Conservation (phyloP, 208 protist species). For the Sergeia podlipaevii region DNA sequence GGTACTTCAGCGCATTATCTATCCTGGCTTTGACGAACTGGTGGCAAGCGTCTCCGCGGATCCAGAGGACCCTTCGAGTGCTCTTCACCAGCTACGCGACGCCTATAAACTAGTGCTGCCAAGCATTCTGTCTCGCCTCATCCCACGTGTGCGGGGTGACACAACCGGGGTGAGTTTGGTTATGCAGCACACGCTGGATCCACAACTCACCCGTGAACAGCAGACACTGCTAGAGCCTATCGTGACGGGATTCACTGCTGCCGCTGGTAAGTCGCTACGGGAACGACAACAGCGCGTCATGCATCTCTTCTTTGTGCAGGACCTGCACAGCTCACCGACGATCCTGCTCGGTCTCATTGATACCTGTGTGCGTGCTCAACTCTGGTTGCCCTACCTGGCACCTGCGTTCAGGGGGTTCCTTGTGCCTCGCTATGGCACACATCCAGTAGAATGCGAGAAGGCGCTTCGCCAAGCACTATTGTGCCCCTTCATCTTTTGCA, state of each 20-base stretch:
- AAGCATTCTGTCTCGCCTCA: not conserved
- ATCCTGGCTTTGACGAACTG: not conserved
- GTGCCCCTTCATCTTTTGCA: too few relatives aligned
- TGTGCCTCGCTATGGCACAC: not conserved
- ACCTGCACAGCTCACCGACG: constrained; percentile 3
- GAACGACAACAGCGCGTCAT: not conserved
- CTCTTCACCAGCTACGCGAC: not conserved
- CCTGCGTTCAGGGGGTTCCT: constrained; percentile 1
- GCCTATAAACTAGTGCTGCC: constrained; percentile 7
- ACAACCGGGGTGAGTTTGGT: constrained; percentile 1
- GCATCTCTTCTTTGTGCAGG: constrained; percentile 6
- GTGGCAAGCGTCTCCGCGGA: not conserved
- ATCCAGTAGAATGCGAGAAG: not conserved
- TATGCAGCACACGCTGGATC: too few relatives aligned
- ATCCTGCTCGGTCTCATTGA: constrained; percentile 4
- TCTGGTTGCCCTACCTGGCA: constrained; percentile 2
- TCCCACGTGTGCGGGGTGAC: not conserved
- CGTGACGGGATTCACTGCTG: not conserved
- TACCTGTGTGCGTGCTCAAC: not conserved
- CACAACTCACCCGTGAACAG: too few relatives aligned
- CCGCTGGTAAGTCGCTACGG: not conserved
- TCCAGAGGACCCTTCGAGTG: not conserved
- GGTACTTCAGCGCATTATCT: too few relatives aligned
- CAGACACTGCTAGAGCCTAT: too few relatives aligned
- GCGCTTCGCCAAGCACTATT: not conserved